These are phyloP conservation scores for Pezicula radicicola DNA, from an alignment of 2,329 filamentous ascomycete genomes.

Conservation along the genomic window DNA sequence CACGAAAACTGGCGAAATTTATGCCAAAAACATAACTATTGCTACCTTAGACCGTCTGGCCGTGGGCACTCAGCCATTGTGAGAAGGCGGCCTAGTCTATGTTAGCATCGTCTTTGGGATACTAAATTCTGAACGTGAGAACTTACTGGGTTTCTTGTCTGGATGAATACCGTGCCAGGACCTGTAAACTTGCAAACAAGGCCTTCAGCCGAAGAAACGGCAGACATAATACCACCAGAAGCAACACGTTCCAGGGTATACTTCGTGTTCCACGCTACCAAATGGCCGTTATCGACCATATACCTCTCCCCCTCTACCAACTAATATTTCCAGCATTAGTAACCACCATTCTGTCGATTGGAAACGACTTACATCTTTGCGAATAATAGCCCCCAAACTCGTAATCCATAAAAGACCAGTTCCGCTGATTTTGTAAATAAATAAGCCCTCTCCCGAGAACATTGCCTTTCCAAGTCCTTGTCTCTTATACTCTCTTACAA, in stretches of 20 bases:
- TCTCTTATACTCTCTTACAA: constrained; percentile 82
- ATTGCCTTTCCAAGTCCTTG: constrained; percentile 87
- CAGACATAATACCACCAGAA: constrained; percentile 90
- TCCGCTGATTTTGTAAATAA: constrained; percentile 82
- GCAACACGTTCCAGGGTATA: constrained; percentile 88
- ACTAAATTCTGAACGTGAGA: neutral
- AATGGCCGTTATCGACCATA: constrained; percentile 87
- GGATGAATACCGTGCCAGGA: constrained; percentile 87
- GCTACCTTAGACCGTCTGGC: constrained; percentile 13
- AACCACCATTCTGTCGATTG: neutral
- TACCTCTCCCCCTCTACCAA: constrained; percentile 75
- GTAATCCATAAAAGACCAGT: constrained; percentile 83
- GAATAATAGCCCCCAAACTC: constrained; percentile 91
- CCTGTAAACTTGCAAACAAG: constrained; percentile 93
- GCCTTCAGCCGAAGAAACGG: constrained; percentile 77
- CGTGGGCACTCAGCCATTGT: constrained; percentile 26
- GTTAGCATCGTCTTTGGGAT: neutral
- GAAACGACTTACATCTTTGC: constrained; percentile 73
- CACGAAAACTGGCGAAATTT: no score
- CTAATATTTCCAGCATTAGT: constrained; percentile 22
- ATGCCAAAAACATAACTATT: no score
- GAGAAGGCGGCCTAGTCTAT: constrained; percentile 20
- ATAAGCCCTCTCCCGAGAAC: constrained; percentile 90
- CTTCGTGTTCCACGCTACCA: constrained; percentile 96
- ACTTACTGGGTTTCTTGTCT: constrained; percentile 80